phyloP scores from a whole-genome alignment of 768 basidiomycete species.

The Leccinellum luteum region DNA sequence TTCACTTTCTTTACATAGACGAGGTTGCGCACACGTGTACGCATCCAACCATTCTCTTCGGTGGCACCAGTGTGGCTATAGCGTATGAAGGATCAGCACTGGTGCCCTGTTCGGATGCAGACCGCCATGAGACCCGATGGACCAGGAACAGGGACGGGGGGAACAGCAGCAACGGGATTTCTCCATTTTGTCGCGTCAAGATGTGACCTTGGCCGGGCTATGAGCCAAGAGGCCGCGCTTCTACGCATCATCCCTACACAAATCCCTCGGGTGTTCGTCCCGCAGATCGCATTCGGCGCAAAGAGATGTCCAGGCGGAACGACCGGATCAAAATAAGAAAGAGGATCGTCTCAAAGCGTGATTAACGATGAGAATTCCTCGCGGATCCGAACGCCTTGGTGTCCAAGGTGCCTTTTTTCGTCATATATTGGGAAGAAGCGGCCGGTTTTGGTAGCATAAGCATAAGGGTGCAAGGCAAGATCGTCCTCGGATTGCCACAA shows the following conservation, averaged over 20 bases:
- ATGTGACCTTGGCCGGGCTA: too few relatives aligned
- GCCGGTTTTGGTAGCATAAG: constrained; percentile 10
- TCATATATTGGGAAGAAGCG: constrained; percentile 9
- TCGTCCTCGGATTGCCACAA: not conserved
- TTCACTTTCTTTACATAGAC: too few relatives aligned
- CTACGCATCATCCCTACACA: not conserved
- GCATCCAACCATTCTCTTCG: too few relatives aligned
- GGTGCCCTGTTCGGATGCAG: too few relatives aligned
- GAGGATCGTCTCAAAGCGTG: not conserved
- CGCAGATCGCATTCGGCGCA: constrained; percentile 7
- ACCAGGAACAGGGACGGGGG: too few relatives aligned
- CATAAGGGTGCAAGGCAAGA: not conserved
- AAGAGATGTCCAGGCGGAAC: constrained; percentile 12
- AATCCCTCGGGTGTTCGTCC: too few relatives aligned
- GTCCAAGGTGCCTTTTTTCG: not conserved
- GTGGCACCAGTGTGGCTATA: too few relatives aligned
- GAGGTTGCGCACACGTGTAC: too few relatives aligned
- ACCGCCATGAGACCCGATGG: too few relatives aligned
- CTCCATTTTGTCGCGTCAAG: too few relatives aligned
- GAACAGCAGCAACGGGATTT: too few relatives aligned
- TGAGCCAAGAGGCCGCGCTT: constrained; percentile 1
- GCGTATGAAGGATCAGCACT: too few relatives aligned
- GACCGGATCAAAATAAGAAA: not conserved
- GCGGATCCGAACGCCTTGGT: not conserved
- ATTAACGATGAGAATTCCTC: not conserved